phyloP scores from a whole-genome alignment of 2,329 filamentous ascomycete genomes.

The Diaporthe eres region DNA sequence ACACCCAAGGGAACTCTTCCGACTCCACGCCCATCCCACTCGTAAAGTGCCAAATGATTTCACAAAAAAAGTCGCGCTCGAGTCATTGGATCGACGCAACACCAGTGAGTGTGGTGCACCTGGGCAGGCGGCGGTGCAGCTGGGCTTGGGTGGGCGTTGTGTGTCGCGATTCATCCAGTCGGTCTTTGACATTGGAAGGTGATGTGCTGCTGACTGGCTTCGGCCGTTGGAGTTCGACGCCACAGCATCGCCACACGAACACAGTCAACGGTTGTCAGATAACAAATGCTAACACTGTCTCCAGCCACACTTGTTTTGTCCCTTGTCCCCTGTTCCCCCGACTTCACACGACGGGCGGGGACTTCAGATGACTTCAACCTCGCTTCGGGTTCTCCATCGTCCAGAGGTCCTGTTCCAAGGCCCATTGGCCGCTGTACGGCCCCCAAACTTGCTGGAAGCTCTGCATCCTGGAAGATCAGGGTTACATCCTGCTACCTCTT shows the following conservation, averaged over 20 bases:
- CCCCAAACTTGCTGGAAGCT: conserved; percentile 31
- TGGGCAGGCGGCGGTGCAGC: neutral
- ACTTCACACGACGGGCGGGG: conserved; percentile 14
- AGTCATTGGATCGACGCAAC: neutral
- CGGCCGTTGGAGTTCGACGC: neutral
- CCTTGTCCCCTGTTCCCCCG: neutral
- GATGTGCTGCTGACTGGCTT: neutral
- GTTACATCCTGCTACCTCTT: conserved; percentile 30
- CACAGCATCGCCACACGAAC: conserved; percentile 27
- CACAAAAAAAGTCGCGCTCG: neutral
- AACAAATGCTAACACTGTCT: neutral
- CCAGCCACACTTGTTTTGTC: neutral
- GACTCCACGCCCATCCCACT: neutral
- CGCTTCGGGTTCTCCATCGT: conserved; percentile 17
- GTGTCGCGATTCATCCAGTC: neutral
- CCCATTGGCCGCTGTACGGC: conserved; percentile 26
- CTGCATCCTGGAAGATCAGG: conserved; percentile 12
- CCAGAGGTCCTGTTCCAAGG: neutral
- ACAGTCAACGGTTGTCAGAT: neutral
- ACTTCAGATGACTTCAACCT: conserved; percentile 21
- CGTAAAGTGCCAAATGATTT: conserved; percentile 13
- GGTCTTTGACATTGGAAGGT: neutral
- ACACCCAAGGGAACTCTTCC: neutral
- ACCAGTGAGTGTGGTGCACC: neutral
- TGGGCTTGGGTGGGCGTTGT: neutral